phyloP scores from a whole-genome alignment of 208 protist genomes.

The Leishmania martiniquensis region DNA sequence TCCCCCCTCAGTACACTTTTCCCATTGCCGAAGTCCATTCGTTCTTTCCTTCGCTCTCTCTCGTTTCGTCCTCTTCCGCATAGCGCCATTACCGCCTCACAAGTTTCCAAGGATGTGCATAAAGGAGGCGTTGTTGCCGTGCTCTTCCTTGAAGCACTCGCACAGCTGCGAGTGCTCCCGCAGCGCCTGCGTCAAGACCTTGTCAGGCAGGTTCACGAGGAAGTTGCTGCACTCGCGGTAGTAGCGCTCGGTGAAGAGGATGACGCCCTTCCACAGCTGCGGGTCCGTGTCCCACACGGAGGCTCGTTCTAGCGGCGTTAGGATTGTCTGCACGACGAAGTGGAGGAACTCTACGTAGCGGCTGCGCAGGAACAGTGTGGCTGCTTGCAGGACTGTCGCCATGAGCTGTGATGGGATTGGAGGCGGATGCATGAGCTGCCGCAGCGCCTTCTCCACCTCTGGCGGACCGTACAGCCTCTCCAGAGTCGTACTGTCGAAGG shows the following conservation, averaged over 20 bases:
- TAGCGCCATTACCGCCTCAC: constrained; percentile 12
- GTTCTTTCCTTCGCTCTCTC: no score
- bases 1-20: no score
- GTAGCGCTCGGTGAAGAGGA: constrained; percentile 71
- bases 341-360: constrained; percentile 48
- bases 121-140: constrained; percentile 83
- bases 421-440: constrained; percentile 49
- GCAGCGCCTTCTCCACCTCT: constrained; percentile 60
- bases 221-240: constrained; percentile 80
- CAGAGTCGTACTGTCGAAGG: constrained; percentile 45
- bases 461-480: constrained; percentile 58
- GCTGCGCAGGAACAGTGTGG: constrained; percentile 32
- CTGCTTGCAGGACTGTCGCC: constrained; percentile 65
- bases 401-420: constrained; percentile 80
- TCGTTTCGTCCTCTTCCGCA: no score
- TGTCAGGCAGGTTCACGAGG: constrained; percentile 73
- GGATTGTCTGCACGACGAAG: constrained; percentile 57
- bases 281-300: constrained; percentile 61
- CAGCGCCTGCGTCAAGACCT: constrained; percentile 70
- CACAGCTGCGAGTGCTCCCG: constrained; percentile 44
- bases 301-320: constrained; percentile 60
- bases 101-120: constrained; percentile 64
- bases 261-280: constrained; percentile 74
- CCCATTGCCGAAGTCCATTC: no score
- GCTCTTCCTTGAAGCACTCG: constrained; percentile 66